Base-by-base conservation (phyloP, 1,284 basidiomycete genomes). In the Sanghuangporus baumii region DNA sequence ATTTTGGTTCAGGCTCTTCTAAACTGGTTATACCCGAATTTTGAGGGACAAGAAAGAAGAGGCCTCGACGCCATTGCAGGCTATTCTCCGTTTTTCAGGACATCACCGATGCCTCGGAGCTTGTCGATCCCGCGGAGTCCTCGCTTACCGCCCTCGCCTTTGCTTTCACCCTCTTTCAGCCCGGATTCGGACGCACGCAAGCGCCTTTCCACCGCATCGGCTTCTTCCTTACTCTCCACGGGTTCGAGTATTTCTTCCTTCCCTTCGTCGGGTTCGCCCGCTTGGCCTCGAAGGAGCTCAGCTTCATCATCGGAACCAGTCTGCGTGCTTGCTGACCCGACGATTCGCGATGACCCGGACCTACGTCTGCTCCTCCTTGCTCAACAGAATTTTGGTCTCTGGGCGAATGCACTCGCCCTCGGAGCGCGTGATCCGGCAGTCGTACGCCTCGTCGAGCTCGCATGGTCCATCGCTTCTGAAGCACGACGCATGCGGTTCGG, bases 331-430 rank as follows among this genome's bases (percentile, higher is more conserved):
- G 37, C 38, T 14, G 60, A 61, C 36, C 60, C 52, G 8, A 14
- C 41, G 14, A 31, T 38, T 8, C 18, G 6, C 4, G 36, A 50
- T 16, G 54, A 61, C 36, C 52, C 60, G 31, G 61, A 62, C 38
- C 2, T 51, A 12, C 62, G 59, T 18, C 52, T 64, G 6, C 51
- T 60, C 0, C 46, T 20, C 9, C 59, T 64, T n/a, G 62, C 59
- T 26, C 50, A 64, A 36, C 62, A 64, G 43, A 64, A 64, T 34
- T 61, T 61, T 20, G 62, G 62, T 4, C 23, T 64, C 8, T 64
- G 62, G 62, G 59, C 41, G n/a, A 57, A 64, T 26, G 58, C 59
- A 12, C 62, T 64, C 7, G 57, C 62, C 20, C 59, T 64, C 11
- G 59, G 62, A 34, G 55, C 40, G 6, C 47, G 57, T n/a, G 55